phyloP scores from a whole-genome alignment of 2,329 filamentous ascomycete species.

The Boeremia exigua region DNA sequence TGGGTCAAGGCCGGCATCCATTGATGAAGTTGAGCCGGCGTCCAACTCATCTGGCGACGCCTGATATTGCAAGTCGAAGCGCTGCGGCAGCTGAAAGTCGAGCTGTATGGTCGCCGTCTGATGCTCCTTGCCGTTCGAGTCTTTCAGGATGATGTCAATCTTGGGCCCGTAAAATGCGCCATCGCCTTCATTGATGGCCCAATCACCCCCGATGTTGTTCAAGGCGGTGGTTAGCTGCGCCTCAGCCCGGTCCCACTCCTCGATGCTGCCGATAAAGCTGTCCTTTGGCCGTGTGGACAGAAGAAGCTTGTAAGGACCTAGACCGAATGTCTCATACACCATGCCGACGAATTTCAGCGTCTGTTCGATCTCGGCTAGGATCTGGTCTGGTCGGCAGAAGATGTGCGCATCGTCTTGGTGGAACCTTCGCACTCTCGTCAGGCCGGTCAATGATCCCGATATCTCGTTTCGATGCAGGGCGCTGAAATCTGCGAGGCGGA shows the following conservation, averaged over 20 bases:
- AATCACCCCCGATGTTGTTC: slow-evolving; percentile 68
- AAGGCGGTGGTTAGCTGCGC: slow-evolving; percentile 69
- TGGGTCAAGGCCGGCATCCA: slow-evolving; percentile 46
- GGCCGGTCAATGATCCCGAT: slow-evolving; percentile 78
- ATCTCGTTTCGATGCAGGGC: slow-evolving; percentile 86
- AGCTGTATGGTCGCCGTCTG: slow-evolving; percentile 89
- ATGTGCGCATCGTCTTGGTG: slow-evolving; percentile 93
- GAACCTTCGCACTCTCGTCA: slow-evolving; percentile 84
- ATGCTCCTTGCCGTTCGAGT: slow-evolving; percentile 79
- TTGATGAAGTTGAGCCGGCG: slow-evolving; percentile 54
- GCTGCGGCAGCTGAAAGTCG: slow-evolving; percentile 85
- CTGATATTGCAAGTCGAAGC: slow-evolving; percentile 78
- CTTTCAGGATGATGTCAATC: slow-evolving; percentile 83
- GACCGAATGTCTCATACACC: slow-evolving; percentile 71
- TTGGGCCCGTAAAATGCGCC: slow-evolving; percentile 93
- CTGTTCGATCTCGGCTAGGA: slow-evolving; percentile 73
- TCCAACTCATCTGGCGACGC: slow-evolving; percentile 71
- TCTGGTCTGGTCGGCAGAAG: slow-evolving; percentile 80
- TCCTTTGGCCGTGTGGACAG: slow-evolving; percentile 79
- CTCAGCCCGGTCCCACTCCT: slow-evolving; percentile 74
- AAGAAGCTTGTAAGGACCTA: slow-evolving; percentile 76
- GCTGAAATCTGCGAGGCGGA: slow-evolving; percentile 87
- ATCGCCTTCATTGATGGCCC: slow-evolving; percentile 79
- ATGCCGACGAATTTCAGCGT: slow-evolving; percentile 77
- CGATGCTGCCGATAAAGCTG: slow-evolving; percentile 75